phyloP scores from a whole-genome alignment of 805 yeast genomes.

The Lipomyces yamadae region DNA sequence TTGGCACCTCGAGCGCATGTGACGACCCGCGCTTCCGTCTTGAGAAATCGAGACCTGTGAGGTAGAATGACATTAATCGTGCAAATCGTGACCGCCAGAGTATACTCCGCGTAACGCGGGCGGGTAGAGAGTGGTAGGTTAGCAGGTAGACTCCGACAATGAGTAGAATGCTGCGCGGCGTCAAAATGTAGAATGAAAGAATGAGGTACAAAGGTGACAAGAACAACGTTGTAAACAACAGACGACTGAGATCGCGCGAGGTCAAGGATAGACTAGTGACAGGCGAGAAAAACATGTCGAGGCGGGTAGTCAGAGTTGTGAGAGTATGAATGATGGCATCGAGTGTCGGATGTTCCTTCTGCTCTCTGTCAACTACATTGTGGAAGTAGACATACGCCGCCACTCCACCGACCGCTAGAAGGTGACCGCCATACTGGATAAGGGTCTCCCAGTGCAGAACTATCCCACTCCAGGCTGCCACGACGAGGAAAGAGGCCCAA shows the following conservation, averaged over 20 bases:
- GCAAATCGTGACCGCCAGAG: conserved; percentile 81
- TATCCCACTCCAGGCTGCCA: conserved; percentile 58
- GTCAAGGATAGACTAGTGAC: conserved; percentile 68
- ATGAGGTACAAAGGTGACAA: conserved; percentile 83
- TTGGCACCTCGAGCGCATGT: neutral
- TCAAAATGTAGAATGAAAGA: conserved; percentile 65
- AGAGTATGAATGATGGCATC: conserved; percentile 83
- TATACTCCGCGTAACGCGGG: conserved; percentile 78
- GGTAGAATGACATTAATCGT: conserved; percentile 73
- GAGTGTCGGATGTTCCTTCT: conserved; percentile 73
- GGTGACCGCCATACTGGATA: conserved; percentile 72
- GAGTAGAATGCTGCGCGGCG: conserved; percentile 71
- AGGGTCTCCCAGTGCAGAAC: conserved; percentile 81
- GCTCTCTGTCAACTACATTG: conserved; percentile 48
- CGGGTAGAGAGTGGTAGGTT: conserved; percentile 86
- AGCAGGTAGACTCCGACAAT: conserved; percentile 63
- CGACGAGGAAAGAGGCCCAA: conserved; percentile 71
- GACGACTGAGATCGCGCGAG: conserved; percentile 75
- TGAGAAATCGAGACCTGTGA: conserved; percentile 82
- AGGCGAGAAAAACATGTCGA: conserved; percentile 81
- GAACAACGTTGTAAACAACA: conserved; percentile 81
- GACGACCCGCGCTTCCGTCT: conserved; percentile 16
- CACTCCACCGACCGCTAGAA: conserved; percentile 57
- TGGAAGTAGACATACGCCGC: conserved; percentile 42
- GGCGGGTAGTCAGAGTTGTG: conserved; percentile 72